These are phyloP conservation scores for Arthrinium puccinioides DNA, from an alignment of 2,329 filamentous ascomycete genomes.

Conservation along the genomic window DNA sequence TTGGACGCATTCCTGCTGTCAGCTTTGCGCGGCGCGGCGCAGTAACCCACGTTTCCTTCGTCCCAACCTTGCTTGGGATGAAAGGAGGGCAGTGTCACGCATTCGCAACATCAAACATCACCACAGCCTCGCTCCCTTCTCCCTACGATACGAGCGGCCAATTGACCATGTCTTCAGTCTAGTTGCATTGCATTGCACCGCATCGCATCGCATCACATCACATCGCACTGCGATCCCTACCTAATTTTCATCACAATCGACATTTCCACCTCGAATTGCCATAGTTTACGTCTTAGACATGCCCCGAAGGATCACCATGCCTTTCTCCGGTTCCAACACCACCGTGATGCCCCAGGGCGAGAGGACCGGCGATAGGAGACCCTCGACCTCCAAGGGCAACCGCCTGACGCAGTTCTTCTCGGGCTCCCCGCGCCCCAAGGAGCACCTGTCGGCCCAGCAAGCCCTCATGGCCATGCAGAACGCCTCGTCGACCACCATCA, in stretches of 20 bases:
- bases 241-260: no score
- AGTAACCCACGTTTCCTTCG: background rate
- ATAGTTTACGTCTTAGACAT: no score
- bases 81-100: background rate
- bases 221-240: no score
- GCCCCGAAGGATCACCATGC: conserved; percentile 53
- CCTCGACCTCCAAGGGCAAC: conserved; percentile 62
- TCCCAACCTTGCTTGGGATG: background rate
- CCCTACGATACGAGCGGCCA: background rate
- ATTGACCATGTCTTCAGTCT: background rate
- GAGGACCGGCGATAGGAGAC: conserved; percentile 47
- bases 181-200: background rate
- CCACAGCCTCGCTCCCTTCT: background rate
- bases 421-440: conserved; percentile 68
- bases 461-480: conserved; percentile 59
- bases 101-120: background rate
- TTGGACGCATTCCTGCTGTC: no score
- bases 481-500: conserved; percentile 55
- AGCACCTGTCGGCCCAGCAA: conserved; percentile 57
- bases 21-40: no score
- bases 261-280: no score
- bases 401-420: conserved; percentile 80
- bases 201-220: background rate
- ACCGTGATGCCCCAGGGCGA: conserved; percentile 41
- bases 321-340: conserved; percentile 40